A percentile compares a stretch with the other conserved stretches of the same genome.
These are phyloP conservation scores for Ceratobasidium sp. DNA, from an alignment of 1,284 basidiomycete genomes.

Conservation along the genomic window DNA sequence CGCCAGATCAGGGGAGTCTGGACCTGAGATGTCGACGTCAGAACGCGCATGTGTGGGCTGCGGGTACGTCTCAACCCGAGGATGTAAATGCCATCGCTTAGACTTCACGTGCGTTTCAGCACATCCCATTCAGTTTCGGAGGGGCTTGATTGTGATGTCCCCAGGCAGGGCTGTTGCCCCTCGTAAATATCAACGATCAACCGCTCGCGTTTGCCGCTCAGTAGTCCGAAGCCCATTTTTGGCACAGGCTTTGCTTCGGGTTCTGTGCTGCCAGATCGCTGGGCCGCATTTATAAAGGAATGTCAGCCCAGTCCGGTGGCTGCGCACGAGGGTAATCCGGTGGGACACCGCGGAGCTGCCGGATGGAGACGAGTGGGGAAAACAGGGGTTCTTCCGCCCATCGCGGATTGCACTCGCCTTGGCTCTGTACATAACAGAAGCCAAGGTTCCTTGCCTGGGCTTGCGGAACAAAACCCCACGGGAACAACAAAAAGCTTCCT, in stretches of 20 bases:
- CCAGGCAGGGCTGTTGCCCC: constrained; percentile 4
- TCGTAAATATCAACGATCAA: constrained; percentile 8
- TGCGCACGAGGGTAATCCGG: neutral
- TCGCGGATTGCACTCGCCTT: neutral
- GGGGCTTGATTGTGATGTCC: neutral
- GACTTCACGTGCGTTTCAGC: constrained; percentile 15
- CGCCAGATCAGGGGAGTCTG: constrained; percentile 13
- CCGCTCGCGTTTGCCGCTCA: neutral
- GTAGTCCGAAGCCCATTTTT: neutral
- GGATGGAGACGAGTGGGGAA: neutral
- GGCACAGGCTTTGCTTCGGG: constrained; percentile 10
- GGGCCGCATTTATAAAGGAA: neutral
- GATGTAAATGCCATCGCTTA: neutral
- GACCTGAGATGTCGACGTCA: constrained; percentile 18
- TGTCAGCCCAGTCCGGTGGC: neutral
- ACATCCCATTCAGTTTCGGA: constrained; percentile 1
- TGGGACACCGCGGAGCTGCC: neutral
- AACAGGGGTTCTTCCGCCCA: constrained; percentile 12
- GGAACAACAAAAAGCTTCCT: neutral
- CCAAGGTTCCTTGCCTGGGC: neutral
- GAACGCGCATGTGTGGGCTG: neutral
- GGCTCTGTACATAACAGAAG: neutral
- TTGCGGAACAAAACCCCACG: neutral
- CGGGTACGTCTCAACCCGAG: neutral
- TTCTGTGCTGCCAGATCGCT: neutral